Conservation (phyloP, 2,329 filamentous ascomycete species). For the Penicillium aurantiogriseum region DNA sequence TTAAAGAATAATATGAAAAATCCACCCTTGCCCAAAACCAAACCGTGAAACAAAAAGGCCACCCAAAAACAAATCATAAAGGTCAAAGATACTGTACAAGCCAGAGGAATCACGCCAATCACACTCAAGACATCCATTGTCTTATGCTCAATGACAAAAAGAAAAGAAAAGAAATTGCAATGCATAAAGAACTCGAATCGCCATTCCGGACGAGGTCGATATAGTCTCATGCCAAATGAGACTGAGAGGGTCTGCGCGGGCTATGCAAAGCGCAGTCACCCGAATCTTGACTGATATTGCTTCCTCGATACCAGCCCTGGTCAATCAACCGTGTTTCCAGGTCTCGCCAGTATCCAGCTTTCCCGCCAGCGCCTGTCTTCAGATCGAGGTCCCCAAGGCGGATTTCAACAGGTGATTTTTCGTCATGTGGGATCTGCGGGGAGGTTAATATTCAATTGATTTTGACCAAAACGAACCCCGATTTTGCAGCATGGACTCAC, state of each 20-base stretch:
- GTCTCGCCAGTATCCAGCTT: conserved; percentile 66
- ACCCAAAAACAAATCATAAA: background rate
- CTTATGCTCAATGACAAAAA: background rate
- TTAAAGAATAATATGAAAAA: background rate
- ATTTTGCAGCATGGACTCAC: conserved; percentile 38
- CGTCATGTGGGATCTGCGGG: conserved; percentile 36
- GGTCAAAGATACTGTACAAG: background rate
- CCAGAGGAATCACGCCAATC: background rate
- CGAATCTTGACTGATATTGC: conserved; percentile 30
- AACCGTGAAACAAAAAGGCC: background rate
- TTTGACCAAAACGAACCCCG: background rate
- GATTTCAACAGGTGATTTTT: conserved; percentile 37
- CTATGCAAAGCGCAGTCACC: conserved; percentile 37
- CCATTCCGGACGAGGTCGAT: background rate
- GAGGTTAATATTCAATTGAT: background rate
- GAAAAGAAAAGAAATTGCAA: background rate
- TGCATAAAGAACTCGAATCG: background rate
- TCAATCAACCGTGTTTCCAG: conserved; percentile 63
- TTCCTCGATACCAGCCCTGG: conserved; percentile 65
- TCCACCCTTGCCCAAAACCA: background rate
- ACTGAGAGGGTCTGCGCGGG: conserved; percentile 4
- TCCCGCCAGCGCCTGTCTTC: conserved; percentile 64
- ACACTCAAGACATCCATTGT: background rate
- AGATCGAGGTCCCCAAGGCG: conserved; percentile 75
- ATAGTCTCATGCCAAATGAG: background rate